A percentile compares a stretch with the other conserved stretches of the same genome.
These are phyloP conservation scores for Mycena venus DNA, from an alignment of 768 basidiomycete species.

Conservation along the genomic window DNA sequence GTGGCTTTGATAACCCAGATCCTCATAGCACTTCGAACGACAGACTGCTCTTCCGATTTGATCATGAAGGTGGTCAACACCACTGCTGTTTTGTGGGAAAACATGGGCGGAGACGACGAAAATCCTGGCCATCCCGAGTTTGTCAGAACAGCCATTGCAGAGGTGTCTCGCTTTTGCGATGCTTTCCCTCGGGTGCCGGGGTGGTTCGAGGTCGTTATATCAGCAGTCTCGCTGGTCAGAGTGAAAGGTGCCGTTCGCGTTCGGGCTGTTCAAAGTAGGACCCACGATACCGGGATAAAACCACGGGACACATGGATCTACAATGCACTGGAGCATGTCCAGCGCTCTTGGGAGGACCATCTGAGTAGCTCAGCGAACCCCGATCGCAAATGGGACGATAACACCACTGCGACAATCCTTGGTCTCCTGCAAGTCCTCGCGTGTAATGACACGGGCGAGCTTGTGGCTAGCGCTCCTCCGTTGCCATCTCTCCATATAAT, in stretches of 20 bases:
- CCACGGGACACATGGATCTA: too few relatives aligned
- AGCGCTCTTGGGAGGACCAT: too few relatives aligned
- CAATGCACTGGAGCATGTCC: too few relatives aligned
- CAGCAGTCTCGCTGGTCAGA: background rate
- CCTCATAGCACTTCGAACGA: background rate
- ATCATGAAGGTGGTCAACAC: background rate
- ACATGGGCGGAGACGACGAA: background rate
- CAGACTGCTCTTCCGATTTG: background rate
- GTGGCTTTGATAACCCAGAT: background rate
- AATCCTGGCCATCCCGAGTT: background rate
- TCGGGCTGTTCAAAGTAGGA: too few relatives aligned
- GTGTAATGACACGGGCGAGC: too few relatives aligned
- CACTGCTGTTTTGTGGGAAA: background rate
- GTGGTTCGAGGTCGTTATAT: background rate
- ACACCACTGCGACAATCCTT: too few relatives aligned
- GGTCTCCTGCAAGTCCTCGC: too few relatives aligned
- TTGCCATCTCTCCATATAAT: too few relatives aligned
- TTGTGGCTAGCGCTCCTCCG: too few relatives aligned
- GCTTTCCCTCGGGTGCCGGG: background rate
- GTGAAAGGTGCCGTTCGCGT: background rate
- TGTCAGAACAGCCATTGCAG: background rate
- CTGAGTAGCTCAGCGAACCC: too few relatives aligned
- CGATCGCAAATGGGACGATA: too few relatives aligned
- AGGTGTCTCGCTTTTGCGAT: background rate
- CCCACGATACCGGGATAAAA: too few relatives aligned